Evolutionary conservation across 2,329 filamentous ascomycete species (phyloP), one percentile per base, ranked within the genome.

Genomic region (Penicillium expansum): DNA sequence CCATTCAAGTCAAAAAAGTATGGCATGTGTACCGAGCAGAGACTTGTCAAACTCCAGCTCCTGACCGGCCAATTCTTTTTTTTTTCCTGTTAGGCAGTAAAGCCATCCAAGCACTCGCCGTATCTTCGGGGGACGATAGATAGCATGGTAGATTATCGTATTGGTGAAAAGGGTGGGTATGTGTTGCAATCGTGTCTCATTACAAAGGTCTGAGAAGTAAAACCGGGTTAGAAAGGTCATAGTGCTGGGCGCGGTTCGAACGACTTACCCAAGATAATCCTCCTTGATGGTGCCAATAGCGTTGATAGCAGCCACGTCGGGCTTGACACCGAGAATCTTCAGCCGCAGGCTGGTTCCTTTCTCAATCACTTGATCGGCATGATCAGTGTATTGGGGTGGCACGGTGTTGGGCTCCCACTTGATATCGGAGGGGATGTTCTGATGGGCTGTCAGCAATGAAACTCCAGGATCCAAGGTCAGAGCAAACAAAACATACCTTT

Each of bases 241-340:
- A 4, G 24, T n/a, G 6, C 5, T 27, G 27, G 8, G 32, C 16
- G 33, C 11, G 0, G 14, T 39, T 9, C 11, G 24, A 32, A 45
- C 6, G 22, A 69, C 75, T 63, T 63, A 80, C 78, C 78, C 78
- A 63, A 80, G 71, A 62, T 74, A 80, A 66, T 80, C 85, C 72
- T 88, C 93, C 77, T 96, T 96, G 79, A 99, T 97, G 66, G 91
- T 97, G 59, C 92, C 94, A 74, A 99, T 96, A 37, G 93, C 94
- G 83, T 90, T 97, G 84, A 99, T 96, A 73, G 91, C 89, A 61
- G 91, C 91, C 50, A 97, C 91, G 74, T 97, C 94, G 62, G 90
- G 92, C 76, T 95, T 86, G 49, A 93, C 90, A 76, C 94, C 94
- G 67, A 97, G 91, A 62, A 99, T 88, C 78, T 97, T 97, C 63